phyloP scores from a whole-genome alignment of 257 asterid genomes.

The Anisodus tanguticus region DNA sequence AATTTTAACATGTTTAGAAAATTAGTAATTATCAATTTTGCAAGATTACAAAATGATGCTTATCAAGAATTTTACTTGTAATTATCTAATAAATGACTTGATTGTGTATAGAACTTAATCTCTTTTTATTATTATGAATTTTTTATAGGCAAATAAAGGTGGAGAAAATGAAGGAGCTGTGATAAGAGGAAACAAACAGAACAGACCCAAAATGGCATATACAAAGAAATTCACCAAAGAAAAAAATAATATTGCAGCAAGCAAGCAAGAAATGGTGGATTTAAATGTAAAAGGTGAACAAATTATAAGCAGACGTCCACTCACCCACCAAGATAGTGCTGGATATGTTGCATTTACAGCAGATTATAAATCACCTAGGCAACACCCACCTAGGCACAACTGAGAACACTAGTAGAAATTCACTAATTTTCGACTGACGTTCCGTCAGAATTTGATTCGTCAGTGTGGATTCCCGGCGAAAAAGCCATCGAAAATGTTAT shows the following conservation, averaged over 20 bases:
- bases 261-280: neutral
- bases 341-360: conserved; percentile 55
- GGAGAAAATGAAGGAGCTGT: conserved; percentile 13
- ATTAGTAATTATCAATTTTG: neutral
- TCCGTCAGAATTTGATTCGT: neutral
- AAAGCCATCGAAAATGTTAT: neutral
- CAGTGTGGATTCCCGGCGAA: neutral
- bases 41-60: neutral
- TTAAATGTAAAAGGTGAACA: conserved; percentile 25
- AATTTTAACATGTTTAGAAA: neutral
- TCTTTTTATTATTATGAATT: neutral
- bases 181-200: neutral
- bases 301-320: conserved; percentile 36
- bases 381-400: conserved; percentile 71
- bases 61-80: neutral
- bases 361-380: conserved; percentile 72
- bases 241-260: neutral
- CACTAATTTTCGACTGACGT: fast-evolving
- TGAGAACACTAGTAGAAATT: conserved; percentile 31
- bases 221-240: neutral
- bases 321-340: conserved; percentile 35
- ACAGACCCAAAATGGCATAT: neutral
- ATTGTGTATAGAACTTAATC: neutral
- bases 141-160: conserved; percentile 7
- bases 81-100: neutral